These are phyloP conservation scores for Prunus padus DNA, from an alignment of 306 rosid genomes.

Conservation along the genomic window DNA sequence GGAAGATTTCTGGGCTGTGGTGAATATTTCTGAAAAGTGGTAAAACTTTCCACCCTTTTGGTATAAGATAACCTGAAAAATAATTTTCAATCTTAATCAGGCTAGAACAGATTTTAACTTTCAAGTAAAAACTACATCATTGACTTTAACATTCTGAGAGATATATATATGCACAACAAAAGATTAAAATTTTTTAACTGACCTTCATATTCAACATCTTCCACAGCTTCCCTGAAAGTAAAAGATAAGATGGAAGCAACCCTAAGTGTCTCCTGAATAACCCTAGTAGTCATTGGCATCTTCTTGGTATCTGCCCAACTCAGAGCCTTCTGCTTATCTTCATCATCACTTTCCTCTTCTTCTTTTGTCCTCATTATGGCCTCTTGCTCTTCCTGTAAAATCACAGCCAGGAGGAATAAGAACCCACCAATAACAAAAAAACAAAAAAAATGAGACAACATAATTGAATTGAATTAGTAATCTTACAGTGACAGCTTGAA, in stretches of 20 bases:
- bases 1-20: constrained; percentile 74
- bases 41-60: constrained; percentile 96
- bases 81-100: neutral
- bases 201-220: constrained; percentile 93
- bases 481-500: constrained; percentile 83
- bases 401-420: neutral
- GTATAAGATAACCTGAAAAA: constrained; percentile 72
- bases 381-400: constrained; percentile 74
- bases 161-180: no score
- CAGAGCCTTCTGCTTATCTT: constrained; percentile 42
- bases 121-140: neutral
- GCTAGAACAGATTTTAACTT: neutral
- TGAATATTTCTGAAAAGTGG: constrained; percentile 96
- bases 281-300: constrained; percentile 83
- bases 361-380: constrained; percentile 48
- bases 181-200: constrained; percentile 6
- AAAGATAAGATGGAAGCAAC: constrained; percentile 88
- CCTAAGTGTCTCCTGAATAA: constrained; percentile 90
- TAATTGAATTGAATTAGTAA: neutral
- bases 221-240: constrained; percentile 93
- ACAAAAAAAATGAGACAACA: neutral
- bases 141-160: no score
- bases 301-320: constrained; percentile 78
- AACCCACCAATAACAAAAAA: neutral
- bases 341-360: constrained; percentile 25